Percentiles rank a stretch among this genome's conserved stretches.
Evolutionary conservation across 2,329 filamentous ascomycete genomes (phyloP).

Genomic region (Fusarium haematococcum): DNA sequence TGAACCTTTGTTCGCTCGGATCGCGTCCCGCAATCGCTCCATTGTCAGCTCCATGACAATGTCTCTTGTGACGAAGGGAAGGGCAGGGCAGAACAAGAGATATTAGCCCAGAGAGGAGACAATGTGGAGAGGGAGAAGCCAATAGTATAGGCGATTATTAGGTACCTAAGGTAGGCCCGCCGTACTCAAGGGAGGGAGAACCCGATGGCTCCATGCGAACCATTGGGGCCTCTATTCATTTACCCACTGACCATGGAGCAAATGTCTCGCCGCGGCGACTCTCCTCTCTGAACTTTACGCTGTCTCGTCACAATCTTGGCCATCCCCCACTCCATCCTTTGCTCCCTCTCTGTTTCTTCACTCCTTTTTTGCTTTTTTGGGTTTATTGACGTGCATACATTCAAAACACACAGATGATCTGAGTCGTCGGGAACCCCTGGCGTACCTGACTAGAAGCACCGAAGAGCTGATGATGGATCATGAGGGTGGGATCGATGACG

Average conservation of each 20-base stretch:
- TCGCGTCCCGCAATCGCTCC: slow-evolving; percentile 23
- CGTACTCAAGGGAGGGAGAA: slow-evolving; percentile 27
- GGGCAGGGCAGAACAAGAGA: not conserved
- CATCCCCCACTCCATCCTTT: not conserved
- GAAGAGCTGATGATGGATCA: not conserved
- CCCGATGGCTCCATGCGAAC: not conserved
- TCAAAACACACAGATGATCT: slow-evolving; percentile 16
- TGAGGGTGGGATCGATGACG: not conserved
- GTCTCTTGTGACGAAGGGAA: slow-evolving; percentile 11
- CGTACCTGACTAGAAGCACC: slow-evolving; percentile 27
- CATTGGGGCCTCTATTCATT: slow-evolving; percentile 3
- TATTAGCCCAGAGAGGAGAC: not conserved
- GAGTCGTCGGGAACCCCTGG: slow-evolving; percentile 23
- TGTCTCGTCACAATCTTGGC: slow-evolving; percentile 35
- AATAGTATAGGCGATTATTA: slow-evolving; percentile 40
- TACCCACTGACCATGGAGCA: not conserved
- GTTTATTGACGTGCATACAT: slow-evolving; percentile 13
- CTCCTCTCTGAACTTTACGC: not conserved
- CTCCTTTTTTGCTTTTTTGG: slow-evolving; percentile 19
- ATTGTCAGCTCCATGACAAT: slow-evolving; percentile 28
- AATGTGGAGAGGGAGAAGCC: slow-evolving; percentile 31
- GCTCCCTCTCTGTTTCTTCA: slow-evolving; percentile 13
- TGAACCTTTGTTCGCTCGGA: slow-evolving; percentile 16
- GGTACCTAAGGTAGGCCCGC: not conserved
- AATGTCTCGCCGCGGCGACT: slow-evolving; percentile 26